Conservation (phyloP, 139 green algal genomes). For the Penium margaritaceum region DNA sequence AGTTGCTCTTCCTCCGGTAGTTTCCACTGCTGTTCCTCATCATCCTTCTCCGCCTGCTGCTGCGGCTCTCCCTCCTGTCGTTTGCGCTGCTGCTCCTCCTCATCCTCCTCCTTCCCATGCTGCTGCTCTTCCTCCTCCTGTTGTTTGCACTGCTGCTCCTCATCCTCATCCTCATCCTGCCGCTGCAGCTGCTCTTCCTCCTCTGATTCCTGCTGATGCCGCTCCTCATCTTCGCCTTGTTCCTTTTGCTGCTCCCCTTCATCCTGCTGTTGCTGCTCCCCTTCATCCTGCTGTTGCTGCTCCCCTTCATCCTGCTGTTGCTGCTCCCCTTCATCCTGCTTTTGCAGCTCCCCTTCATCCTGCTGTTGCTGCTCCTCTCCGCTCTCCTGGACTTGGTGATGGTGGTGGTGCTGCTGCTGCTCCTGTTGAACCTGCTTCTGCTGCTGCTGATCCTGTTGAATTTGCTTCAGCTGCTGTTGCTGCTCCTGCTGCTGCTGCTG, state of each 20-base stretch:
- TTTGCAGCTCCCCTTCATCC: too few species aligned
- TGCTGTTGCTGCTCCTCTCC: neutral
- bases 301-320: neutral
- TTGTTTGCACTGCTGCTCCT: neutral
- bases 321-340: neutral
- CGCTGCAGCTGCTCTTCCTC: too few species aligned
- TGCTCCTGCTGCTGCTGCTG: neutral
- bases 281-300: neutral
- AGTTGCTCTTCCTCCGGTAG: neutral
- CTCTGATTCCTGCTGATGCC: neutral
- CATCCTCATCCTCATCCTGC: neutral
- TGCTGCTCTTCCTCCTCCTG: neutral
- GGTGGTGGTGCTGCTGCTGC: neutral
- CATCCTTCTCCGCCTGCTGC: neutral
- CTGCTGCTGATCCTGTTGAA: neutral
- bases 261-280: neutral
- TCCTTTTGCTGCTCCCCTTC: neutral
- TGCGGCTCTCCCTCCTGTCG: neutral
- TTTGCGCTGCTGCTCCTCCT: neutral
- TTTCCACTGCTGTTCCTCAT: neutral
- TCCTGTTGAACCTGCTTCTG: neutral
- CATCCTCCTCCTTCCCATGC: neutral
- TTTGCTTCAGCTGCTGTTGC: slow-evolving; percentile 1
- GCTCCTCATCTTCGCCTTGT: neutral
- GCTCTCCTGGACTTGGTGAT: neutral